Evolutionary conservation across 768 basidiomycete species (phyloP).

Genomic region (Boletus reticulatus): DNA sequence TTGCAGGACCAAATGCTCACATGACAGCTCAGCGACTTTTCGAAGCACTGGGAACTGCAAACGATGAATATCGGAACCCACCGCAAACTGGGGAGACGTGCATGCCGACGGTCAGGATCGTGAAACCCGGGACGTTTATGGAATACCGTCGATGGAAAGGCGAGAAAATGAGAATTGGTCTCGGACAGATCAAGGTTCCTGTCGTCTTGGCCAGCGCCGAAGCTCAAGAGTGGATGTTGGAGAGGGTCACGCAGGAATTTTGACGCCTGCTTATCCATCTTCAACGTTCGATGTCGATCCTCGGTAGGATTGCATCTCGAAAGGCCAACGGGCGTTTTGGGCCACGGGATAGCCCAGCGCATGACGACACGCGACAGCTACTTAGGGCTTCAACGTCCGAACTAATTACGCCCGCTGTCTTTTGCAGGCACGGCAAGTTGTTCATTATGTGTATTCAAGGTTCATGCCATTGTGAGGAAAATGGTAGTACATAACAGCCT

Average conservation of each 20-base stretch:
- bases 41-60: conserved; percentile 2
- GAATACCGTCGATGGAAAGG: conserved; percentile 8
- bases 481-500: too few species aligned
- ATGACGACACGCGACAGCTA: too few species aligned
- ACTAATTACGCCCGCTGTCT: too few species aligned
- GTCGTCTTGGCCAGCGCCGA: conserved; percentile 4
- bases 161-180: conserved; percentile 4
- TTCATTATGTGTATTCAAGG: too few species aligned
- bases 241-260: conserved; percentile 7
- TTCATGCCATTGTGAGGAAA: too few species aligned
- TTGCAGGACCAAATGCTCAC: not conserved
- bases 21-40: not conserved
- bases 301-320: too few species aligned
- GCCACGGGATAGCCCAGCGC: too few species aligned
- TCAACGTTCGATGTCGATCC: too few species aligned
- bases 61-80: not conserved
- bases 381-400: too few species aligned
- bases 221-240: conserved; percentile 6
- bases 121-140: conserved; percentile 11
- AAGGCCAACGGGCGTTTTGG: too few species aligned
- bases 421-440: too few species aligned
- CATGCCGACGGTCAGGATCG: conserved; percentile 10
- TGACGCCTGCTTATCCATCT: not conserved
- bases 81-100: not conserved
- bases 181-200: conserved; percentile 16